phyloP scores from a whole-genome alignment of 371 early-diverging fungal species.

The Mucor mucedo region DNA sequence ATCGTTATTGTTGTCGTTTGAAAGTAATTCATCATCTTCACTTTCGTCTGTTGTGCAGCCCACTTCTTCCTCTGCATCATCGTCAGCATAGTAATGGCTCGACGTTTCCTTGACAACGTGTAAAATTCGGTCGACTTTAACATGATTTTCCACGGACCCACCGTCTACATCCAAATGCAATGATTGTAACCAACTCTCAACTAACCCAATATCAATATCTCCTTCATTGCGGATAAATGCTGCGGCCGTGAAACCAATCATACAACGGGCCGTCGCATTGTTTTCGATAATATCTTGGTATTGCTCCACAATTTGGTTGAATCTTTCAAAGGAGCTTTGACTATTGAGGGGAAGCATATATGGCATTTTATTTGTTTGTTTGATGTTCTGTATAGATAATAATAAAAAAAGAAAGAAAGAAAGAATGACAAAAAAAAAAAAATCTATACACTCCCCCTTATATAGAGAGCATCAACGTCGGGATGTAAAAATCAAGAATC shows the following conservation, averaged over 20 bases:
- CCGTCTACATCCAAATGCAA: not conserved
- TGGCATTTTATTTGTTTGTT: slow-evolving; percentile 6
- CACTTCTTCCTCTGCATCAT: not conserved
- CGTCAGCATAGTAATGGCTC: not conserved
- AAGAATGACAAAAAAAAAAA: not conserved
- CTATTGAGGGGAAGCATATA: slow-evolving; percentile 3
- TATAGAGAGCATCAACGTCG: no score
- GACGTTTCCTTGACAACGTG: not conserved
- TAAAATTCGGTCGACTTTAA: slow-evolving; percentile 3
- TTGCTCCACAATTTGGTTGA: slow-evolving; percentile 7
- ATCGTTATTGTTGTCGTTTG: not conserved
- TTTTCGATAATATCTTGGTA: slow-evolving; percentile 15
- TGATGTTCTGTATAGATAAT: not conserved
- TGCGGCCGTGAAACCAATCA: slow-evolving; percentile 25
- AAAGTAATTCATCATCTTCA: not conserved
- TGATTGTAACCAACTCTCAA: slow-evolving; percentile 23
- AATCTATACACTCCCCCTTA: no score
- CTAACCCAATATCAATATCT: slow-evolving; percentile 3
- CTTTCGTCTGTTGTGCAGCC: not conserved
- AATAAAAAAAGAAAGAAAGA: slow-evolving; percentile 12
- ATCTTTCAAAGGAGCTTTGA: slow-evolving; percentile 1
- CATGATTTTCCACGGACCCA: not conserved
- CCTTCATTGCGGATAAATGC: slow-evolving; percentile 17
- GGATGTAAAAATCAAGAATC: no score
- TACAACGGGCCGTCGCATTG: slow-evolving; percentile 17